Conservation (phyloP, 805 yeast genomes). For the Suhomyces sp. region DNA sequence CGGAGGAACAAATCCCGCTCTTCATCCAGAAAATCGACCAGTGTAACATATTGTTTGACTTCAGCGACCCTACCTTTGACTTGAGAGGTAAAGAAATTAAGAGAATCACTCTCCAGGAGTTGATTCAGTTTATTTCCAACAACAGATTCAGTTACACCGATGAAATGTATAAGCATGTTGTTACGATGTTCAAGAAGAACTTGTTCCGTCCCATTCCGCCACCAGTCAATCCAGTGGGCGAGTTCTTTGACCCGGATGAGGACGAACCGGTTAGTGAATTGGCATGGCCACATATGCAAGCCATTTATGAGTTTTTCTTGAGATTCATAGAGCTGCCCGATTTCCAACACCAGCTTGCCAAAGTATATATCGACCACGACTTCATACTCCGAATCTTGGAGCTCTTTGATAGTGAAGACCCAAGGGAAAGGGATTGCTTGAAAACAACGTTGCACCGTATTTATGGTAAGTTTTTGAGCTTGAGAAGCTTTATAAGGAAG, state of each 20-base stretch:
- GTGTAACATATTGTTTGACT: conserved; percentile 92
- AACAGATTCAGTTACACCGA: conserved; percentile 84
- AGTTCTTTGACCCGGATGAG: conserved; percentile 95
- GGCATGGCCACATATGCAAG: conserved; percentile 99
- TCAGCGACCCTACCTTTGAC: conserved; percentile 88
- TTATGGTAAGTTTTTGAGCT: conserved; percentile 88
- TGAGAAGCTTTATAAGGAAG: conserved; percentile 87
- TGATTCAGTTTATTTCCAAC: conserved; percentile 81
- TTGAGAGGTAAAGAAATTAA: conserved; percentile 91
- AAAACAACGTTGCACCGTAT: conserved; percentile 94
- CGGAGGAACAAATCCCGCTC: conserved; percentile 73
- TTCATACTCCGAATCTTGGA: conserved; percentile 80
- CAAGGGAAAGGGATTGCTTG: conserved; percentile 90
- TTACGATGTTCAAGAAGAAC: conserved; percentile 84
- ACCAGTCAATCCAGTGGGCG: conserved; percentile 96
- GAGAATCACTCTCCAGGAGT: conserved; percentile 80
- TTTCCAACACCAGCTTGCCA: conserved; percentile 89
- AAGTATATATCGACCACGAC: conserved; percentile 88
- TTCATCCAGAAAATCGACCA: conserved; percentile 89
- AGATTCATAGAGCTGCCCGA: conserved; percentile 93
- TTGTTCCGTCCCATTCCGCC: conserved; percentile 96
- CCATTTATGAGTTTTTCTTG: conserved; percentile 90
- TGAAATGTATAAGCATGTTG: conserved; percentile 84
- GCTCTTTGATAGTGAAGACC: conserved; percentile 93
- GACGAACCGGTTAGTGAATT: conserved; percentile 96